Evolutionary conservation across 1,284 basidiomycete species (phyloP), one percentile per base, ranked within the genome.

Genomic region (Earliella scabrosa): DNA sequence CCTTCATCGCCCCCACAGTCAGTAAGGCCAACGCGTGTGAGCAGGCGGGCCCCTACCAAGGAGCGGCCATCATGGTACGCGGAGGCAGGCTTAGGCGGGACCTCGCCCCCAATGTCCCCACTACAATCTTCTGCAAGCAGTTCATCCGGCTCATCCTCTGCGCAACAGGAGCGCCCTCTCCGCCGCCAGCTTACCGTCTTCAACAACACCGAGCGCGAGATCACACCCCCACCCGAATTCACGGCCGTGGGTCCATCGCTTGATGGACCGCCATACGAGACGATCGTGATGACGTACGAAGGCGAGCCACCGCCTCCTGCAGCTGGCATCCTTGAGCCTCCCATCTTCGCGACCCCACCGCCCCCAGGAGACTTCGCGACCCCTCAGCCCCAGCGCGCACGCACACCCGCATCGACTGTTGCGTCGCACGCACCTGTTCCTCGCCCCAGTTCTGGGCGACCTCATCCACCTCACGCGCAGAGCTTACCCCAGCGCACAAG

Each of bases 141-240:
- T 20, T 47, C 55, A 20, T n/a, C n/a, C n/a, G n/a, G n/a, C n/a
- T n/a, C n/a, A n/a, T n/a, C n/a, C n/a, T 52, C 55, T 13, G 27
- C n/a, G 7, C 35, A 18, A 4, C 26, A 32, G 4, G 39, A 24
- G 29, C 45, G 49, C 27, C 40, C 45, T 5, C 32, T 56, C 21
- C 54, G 49, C 16, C 50, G 56, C 13, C 56, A 53, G 10, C 41
- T 54, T 20, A 54, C 60, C 7, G 57, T 62, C 5, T 50, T 52
- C 31, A 55, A 56, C 48, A 31, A 44, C 20, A 47, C 50, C 23
- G 56, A 55, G 3, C 63, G 65, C 14, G 54, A 59, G 29, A 63
- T 63, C 14, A 67, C 71, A 3, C 73, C 77, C 3, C 80, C 79
- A 13, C 79, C 80, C 4, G 72, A 76, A 11, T 82, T 82, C 65